A percentile compares a stretch with the other conserved stretches of the same genome.
phyloP scores from a whole-genome alignment of 2,329 filamentous ascomycete genomes.

The Penicillium sp. region DNA sequence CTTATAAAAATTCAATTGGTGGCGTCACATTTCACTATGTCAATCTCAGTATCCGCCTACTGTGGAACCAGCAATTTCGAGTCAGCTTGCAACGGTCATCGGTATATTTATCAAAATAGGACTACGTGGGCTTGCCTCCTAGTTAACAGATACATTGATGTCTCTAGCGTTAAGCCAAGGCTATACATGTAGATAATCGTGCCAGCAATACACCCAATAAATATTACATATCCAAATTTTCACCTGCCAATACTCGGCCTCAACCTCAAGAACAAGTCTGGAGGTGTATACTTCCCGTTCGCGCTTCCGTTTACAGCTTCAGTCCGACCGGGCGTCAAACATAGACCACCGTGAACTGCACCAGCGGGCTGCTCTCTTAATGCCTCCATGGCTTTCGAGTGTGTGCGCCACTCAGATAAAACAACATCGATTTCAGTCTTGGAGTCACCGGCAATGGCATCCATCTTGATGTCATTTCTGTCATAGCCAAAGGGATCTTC shows the following conservation, averaged over 20 bases:
- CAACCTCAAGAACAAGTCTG: slow-evolving; percentile 32
- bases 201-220: background rate
- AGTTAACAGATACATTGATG: background rate
- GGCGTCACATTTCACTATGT: background rate
- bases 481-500: slow-evolving; percentile 67
- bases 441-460: slow-evolving; percentile 61
- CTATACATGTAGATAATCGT: background rate
- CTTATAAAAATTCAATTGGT: background rate
- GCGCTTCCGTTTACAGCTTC: slow-evolving; percentile 6
- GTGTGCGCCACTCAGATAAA: slow-evolving; percentile 56
- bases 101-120: background rate
- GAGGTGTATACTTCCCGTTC: slow-evolving; percentile 19
- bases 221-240: background rate
- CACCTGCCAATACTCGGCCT: slow-evolving; percentile 12
- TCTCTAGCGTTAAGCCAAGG: background rate
- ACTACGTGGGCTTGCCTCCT: background rate
- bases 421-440: slow-evolving; percentile 57
- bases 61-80: background rate
- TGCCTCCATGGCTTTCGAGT: slow-evolving; percentile 19
- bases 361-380: slow-evolving; percentile 7
- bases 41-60: background rate
- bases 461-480: slow-evolving; percentile 66
- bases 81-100: background rate
- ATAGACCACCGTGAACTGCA: slow-evolving; percentile 17
- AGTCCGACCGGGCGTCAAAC: slow-evolving; percentile 4